Percentiles rank a stretch among this genome's conserved stretches.
Conservation (phyloP, 169 alveolate genomes). For the Cystoisospora suis region DNA sequence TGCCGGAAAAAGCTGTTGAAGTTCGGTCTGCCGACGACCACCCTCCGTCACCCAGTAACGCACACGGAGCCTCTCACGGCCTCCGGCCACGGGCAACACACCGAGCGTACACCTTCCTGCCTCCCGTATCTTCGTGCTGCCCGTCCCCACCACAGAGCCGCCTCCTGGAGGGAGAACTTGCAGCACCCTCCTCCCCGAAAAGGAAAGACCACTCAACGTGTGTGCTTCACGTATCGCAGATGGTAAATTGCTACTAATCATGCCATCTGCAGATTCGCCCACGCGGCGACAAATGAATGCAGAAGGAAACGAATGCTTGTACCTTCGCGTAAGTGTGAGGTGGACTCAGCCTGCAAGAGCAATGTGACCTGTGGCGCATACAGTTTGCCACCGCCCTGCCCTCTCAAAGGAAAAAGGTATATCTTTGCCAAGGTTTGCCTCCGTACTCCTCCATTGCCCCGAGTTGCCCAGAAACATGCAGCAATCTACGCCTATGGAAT, state of each 20-base stretch:
- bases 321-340: not conserved
- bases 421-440: not conserved
- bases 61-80: constrained; percentile 9
- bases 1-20: not conserved
- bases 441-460: not conserved
- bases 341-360: not conserved
- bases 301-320: not conserved
- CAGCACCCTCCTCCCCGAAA: too few species aligned
- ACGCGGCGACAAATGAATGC: not conserved
- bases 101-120: too few species aligned
- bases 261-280: not conserved
- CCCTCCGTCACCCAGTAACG: not conserved
- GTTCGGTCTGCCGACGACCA: not conserved
- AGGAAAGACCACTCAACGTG: not conserved
- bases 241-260: not conserved
- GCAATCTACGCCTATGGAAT: not conserved
- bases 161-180: not conserved
- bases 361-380: not conserved
- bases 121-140: not conserved
- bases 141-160: not conserved
- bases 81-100: too few species aligned
- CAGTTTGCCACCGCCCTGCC: not conserved
- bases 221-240: not conserved
- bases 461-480: not conserved
- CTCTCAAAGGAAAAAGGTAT: not conserved